Percentiles rank a stretch among this genome's conserved stretches.
phyloP scores from a whole-genome alignment of 345 rosid species.

The Geranium rotundifolium region DNA sequence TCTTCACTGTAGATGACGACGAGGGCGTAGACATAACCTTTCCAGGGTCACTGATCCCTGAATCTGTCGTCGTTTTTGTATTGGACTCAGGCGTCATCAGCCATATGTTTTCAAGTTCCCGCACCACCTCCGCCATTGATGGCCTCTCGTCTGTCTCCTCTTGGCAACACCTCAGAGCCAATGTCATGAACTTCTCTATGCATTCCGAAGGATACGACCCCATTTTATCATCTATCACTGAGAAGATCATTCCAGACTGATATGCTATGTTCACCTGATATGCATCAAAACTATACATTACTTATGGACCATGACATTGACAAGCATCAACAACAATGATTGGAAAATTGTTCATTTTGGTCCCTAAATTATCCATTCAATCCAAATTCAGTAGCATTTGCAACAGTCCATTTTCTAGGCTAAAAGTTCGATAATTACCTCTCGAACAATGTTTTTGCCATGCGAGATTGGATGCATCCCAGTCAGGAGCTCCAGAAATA shows the following conservation, averaged over 20 bases:
- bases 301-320: not conserved
- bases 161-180: conserved; percentile 68
- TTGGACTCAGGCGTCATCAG: conserved; percentile 45
- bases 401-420: not conserved
- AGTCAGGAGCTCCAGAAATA: conserved; percentile 79
- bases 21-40: conserved; percentile 33
- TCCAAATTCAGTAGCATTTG: not conserved
- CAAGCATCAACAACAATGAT: not conserved
- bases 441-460: conserved; percentile 92
- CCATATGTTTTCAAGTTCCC: conserved; percentile 75
- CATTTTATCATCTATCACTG: conserved; percentile 71
- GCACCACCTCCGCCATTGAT: conserved; percentile 80
- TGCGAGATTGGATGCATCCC: conserved; percentile 92
- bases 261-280: conserved; percentile 57
- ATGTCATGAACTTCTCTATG: conserved; percentile 54
- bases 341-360: not conserved
- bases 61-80: conserved; percentile 9
- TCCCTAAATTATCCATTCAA: not conserved
- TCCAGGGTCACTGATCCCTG: conserved; percentile 4
- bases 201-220: conserved; percentile 88
- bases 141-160: conserved; percentile 74
- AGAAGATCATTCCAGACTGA: conserved; percentile 64
- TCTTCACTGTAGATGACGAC: conserved; percentile 28
- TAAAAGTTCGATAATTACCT: conserved; percentile 32
- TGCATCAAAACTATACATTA: not conserved